Evolutionary conservation across 176 grass and related monocot genomes (phyloP).

Genomic region (Oropetium thomaeum): DNA sequence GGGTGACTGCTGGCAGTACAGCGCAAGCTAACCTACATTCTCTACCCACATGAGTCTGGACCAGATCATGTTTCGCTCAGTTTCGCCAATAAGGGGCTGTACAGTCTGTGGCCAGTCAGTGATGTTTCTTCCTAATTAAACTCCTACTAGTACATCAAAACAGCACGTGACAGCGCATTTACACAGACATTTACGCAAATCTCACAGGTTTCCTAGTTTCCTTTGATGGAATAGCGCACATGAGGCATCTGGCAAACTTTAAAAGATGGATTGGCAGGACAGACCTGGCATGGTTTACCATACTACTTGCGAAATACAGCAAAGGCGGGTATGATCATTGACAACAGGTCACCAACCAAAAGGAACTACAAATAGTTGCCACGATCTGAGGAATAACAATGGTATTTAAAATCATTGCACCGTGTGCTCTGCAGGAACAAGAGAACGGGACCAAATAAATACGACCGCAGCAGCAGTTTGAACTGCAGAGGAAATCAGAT

Average conservation of each 20-base stretch:
- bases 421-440: background rate
- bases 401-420: conserved; percentile 8
- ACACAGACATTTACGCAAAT: conserved; percentile 20
- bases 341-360: conserved; percentile 38
- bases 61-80: conserved; percentile 33
- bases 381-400: background rate
- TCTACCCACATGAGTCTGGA: conserved; percentile 38
- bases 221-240: conserved; percentile 26
- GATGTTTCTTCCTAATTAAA: background rate
- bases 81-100: background rate
- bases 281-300: conserved; percentile 29
- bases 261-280: conserved; percentile 6
- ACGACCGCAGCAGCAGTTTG: conserved; percentile 38
- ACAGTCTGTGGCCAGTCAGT: conserved; percentile 1
- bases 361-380: conserved; percentile 26
- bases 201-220: conserved; percentile 22
- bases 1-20: conserved; percentile 14
- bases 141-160: too few relatives aligned
- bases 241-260: conserved; percentile 26
- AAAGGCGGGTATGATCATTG: conserved; percentile 11
- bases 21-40: conserved; percentile 46
- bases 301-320: conserved; percentile 21
- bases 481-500: conserved; percentile 45
- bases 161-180: background rate
- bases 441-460: conserved; percentile 28